Percentiles rank a stretch among this genome's conserved stretches.
Conservation (phyloP, 2,329 filamentous ascomycete genomes). For the Ophiosphaerella narmari region DNA sequence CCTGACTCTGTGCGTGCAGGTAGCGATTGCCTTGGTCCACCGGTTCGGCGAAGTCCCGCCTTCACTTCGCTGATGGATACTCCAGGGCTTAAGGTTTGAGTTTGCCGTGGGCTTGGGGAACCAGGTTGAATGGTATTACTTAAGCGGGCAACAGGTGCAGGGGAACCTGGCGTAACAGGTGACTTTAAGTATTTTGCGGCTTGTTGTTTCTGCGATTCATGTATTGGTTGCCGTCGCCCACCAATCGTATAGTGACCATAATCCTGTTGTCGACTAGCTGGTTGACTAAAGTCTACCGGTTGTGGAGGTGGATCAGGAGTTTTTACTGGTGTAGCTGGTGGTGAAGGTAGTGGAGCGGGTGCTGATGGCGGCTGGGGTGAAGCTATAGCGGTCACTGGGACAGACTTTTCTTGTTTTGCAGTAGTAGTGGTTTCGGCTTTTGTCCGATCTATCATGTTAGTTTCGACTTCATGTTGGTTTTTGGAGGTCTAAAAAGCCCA, state of each 20-base stretch:
- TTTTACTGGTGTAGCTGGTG: conserved; percentile 4
- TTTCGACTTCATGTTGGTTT: conserved; percentile 1
- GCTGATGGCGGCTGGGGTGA: conserved; percentile 6
- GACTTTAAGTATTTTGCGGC: conserved; percentile 5
- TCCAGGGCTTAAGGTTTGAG: conserved; percentile 6
- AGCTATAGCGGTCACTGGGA: neutral
- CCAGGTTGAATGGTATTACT: conserved; percentile 13
- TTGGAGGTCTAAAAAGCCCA: conserved; percentile 3
- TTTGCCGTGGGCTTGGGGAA: conserved; percentile 11
- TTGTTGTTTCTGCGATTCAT: conserved; percentile 25
- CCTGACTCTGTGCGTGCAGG: conserved; percentile 5
- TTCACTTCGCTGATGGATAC: conserved; percentile 2
- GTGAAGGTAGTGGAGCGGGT: conserved; percentile 2
- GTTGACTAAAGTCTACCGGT: conserved; percentile 20
- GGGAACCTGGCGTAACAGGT: conserved; percentile 10
- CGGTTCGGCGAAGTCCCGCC: conserved; percentile 1
- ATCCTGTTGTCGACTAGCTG: conserved; percentile 18
- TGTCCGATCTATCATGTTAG: neutral
- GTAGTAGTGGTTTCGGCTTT: neutral
- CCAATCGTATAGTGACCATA: conserved; percentile 27
- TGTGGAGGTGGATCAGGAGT: conserved; percentile 8
- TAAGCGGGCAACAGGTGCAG: conserved; percentile 21
- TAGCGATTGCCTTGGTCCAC: conserved; percentile 3
- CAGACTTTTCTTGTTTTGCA: neutral
- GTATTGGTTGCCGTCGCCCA: conserved; percentile 25